Evolutionary conservation across 2,329 filamentous ascomycete species (phyloP).

Genomic region (Penicillium sp.): DNA sequence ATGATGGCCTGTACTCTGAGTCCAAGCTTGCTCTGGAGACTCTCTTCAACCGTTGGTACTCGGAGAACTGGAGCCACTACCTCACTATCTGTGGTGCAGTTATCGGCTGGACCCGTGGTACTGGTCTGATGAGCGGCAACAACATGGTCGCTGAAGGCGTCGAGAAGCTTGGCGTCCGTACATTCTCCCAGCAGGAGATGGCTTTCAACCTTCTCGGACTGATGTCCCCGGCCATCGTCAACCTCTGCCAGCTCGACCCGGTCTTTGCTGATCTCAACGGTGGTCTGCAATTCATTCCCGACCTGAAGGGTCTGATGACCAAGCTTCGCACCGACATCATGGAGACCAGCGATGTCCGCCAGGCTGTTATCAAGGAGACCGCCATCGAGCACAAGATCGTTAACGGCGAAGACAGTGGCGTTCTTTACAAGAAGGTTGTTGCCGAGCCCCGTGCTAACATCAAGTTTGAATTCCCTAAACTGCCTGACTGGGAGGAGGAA

Average conservation of each 20-base stretch:
- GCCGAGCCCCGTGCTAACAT: conserved; percentile 95
- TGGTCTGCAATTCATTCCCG: conserved; percentile 94
- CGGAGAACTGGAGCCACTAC: conserved; percentile 95
- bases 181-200: conserved; percentile 99
- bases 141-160: conserved; percentile 97
- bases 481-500: conserved; percentile 90
- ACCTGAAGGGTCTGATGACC: conserved; percentile 92
- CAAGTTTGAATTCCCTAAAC: conserved; percentile 90
- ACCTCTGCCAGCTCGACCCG: conserved; percentile 92
- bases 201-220: conserved; percentile 96
- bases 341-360: conserved; percentile 90
- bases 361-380: conserved; percentile 92
- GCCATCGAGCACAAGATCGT: conserved; percentile 96
- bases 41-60: conserved; percentile 97
- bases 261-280: conserved; percentile 98
- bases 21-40: conserved; percentile 97
- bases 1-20: conserved; percentile 96
- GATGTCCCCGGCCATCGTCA: conserved; percentile 90
- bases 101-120: conserved; percentile 98
- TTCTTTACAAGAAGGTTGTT: conserved; percentile 89
- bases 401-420: conserved; percentile 89
- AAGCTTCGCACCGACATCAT: conserved; percentile 91
- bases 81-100: conserved; percentile 97
- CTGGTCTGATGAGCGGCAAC: conserved; percentile 96
- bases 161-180: conserved; percentile 93